Percentiles rank a stretch among this genome's conserved stretches.
These are phyloP conservation scores for Podila minutissima DNA, from an alignment of 192 early-diverging fungal genomes.

Conservation along the genomic window DNA sequence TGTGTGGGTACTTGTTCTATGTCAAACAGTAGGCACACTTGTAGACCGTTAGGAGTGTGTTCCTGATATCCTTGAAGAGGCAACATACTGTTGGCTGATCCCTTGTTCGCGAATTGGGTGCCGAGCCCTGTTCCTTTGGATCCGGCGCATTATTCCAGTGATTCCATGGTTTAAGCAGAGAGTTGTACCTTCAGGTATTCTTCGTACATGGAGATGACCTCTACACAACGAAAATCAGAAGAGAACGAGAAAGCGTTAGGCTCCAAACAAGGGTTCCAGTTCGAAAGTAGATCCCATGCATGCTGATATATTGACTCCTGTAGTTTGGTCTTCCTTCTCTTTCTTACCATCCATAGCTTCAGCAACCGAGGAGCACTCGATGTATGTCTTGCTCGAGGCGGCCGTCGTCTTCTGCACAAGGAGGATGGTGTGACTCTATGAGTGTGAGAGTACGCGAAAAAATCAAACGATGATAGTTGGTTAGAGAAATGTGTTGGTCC, in stretches of 20 bases:
- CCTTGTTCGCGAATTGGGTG: neutral
- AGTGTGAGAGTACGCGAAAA: neutral
- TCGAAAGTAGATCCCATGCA: neutral
- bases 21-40: neutral
- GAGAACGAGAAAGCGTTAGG: neutral
- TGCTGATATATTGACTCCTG: neutral
- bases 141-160: neutral
- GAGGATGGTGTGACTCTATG: conserved; percentile 51
- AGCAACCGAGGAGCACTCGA: conserved; percentile 45
- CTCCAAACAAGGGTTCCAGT: neutral
- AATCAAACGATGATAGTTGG: too few relatives aligned
- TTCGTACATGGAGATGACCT: conserved; percentile 49
- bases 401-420: conserved; percentile 42
- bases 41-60: neutral
- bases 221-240: conserved; percentile 2
- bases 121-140: neutral
- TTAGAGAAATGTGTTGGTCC: too few relatives aligned
- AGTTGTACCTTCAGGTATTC: conserved; percentile 35
- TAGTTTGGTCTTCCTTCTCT: neutral
- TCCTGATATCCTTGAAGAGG: neutral
- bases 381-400: conserved; percentile 44
- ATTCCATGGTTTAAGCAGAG: too few relatives aligned
- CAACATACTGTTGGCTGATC: neutral
- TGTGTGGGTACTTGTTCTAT: conserved; percentile 47
- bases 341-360: conserved; percentile 48